Percentiles rank a stretch among this genome's conserved stretches.
Evolutionary conservation across 768 basidiomycete species (phyloP).

Genomic region (Hydnomerulius pinastri): DNA sequence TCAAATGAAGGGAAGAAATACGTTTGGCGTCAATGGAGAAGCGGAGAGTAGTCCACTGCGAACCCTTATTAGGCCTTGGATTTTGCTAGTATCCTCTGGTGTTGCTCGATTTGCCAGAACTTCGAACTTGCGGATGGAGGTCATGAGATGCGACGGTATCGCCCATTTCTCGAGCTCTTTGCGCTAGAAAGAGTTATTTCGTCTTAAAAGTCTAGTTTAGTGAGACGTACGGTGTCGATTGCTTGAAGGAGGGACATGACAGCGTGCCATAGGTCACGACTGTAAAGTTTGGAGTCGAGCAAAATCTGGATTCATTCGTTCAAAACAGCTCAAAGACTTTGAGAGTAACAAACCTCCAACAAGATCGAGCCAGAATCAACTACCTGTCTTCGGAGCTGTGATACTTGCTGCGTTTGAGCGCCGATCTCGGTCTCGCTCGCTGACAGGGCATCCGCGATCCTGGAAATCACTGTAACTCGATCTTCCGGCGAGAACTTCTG

Average conservation of each 20-base stretch:
- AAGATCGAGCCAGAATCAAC: constrained; percentile 52
- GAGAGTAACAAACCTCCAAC: constrained; percentile 40
- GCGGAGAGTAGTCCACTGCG: constrained; percentile 47
- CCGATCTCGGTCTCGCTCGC: constrained; percentile 36
- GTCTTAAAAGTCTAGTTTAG: constrained; percentile 5
- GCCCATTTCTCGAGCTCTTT: constrained; percentile 44
- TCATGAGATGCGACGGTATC: constrained; percentile 41
- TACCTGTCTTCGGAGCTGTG: constrained; percentile 45
- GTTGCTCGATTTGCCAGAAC: constrained; percentile 22
- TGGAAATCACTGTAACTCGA: constrained; percentile 46
- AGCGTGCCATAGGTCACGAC: constrained; percentile 22
- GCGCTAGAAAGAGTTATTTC: constrained; percentile 40
- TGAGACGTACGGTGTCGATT: constrained; percentile 28
- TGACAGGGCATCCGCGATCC: constrained; percentile 45
- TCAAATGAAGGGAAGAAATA: constrained; percentile 42
- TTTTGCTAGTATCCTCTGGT: constrained; percentile 28
- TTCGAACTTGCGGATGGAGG: constrained; percentile 36
- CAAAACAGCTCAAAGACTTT: not conserved
- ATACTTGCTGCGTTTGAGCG: constrained; percentile 28
- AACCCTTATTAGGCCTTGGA: constrained; percentile 56
- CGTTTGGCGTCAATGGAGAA: constrained; percentile 40
- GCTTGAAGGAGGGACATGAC: constrained; percentile 23
- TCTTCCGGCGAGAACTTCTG: constrained; percentile 46
- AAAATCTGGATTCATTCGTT: constrained; percentile 14
- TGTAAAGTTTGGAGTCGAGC: constrained; percentile 27